phyloP scores from a whole-genome alignment of 2,329 filamentous ascomycete species.

The Aspergillus thermomutatus region DNA sequence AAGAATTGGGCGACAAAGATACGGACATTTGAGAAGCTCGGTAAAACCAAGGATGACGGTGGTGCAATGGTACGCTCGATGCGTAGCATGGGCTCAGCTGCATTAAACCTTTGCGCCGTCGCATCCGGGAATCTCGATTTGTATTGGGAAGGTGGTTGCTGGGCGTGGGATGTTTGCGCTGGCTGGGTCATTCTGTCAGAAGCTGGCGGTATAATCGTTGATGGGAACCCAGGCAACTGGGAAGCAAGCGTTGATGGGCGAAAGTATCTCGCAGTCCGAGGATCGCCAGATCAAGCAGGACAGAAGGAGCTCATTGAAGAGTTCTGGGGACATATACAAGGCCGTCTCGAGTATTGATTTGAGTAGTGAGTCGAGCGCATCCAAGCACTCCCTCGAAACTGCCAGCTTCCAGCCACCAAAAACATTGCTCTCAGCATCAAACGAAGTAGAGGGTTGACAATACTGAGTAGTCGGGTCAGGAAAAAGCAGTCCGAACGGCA shows the following conservation, averaged over 20 bases:
- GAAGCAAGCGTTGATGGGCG: constrained; percentile 54
- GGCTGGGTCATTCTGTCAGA: constrained; percentile 61
- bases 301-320: constrained; percentile 42
- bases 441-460: neutral
- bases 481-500: neutral
- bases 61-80: constrained; percentile 62
- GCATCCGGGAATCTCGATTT: constrained; percentile 56
- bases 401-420: neutral
- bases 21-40: constrained; percentile 51
- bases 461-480: neutral
- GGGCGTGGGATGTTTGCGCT: constrained; percentile 65
- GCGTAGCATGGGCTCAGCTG: constrained; percentile 56
- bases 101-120: constrained; percentile 59
- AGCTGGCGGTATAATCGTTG: constrained; percentile 58
- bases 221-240: constrained; percentile 58
- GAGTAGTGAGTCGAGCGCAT: neutral
- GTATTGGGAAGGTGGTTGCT: constrained; percentile 66
- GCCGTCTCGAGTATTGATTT: constrained; percentile 33
- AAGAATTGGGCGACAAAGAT: constrained; percentile 57
- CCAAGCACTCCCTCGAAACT: neutral
- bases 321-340: constrained; percentile 41
- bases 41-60: constrained; percentile 49
- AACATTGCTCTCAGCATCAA: neutral
- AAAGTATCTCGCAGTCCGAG: constrained; percentile 48
- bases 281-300: constrained; percentile 26